Percentiles rank a stretch among this genome's conserved stretches.
Conservation (phyloP, 2,329 filamentous ascomycete species). For the Chalaropsis ovoidea region DNA sequence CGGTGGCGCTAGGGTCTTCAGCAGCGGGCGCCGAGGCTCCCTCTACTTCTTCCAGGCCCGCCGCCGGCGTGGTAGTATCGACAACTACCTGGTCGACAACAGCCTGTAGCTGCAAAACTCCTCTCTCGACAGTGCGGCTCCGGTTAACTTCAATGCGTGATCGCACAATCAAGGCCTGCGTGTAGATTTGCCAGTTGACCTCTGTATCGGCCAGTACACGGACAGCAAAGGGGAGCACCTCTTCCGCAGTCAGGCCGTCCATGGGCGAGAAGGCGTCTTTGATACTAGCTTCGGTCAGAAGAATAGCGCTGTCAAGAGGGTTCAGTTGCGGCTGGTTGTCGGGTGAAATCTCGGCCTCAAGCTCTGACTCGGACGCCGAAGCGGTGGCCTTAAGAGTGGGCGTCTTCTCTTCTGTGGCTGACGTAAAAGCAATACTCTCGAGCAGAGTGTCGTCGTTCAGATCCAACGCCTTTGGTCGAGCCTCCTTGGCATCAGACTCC, state of each 20-base stretch:
- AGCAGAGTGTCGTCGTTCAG: conserved; percentile 89
- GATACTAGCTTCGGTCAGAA: conserved; percentile 78
- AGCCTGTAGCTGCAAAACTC: conserved; percentile 84
- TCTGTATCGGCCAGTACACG: conserved; percentile 79
- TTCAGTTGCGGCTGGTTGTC: conserved; percentile 72
- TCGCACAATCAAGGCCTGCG: conserved; percentile 79
- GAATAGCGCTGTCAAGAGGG: conserved; percentile 78
- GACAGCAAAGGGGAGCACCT: conserved; percentile 82
- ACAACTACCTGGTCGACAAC: conserved; percentile 91
- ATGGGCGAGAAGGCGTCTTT: conserved; percentile 77
- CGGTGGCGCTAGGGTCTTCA: conserved; percentile 26
- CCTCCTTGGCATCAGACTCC: conserved; percentile 12
- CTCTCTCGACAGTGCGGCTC: conserved; percentile 78
- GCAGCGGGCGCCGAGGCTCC: not conserved
- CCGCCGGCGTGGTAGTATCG: conserved; percentile 49
- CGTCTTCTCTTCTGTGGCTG: conserved; percentile 28
- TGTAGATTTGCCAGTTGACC: conserved; percentile 97
- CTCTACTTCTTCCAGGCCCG: conserved; percentile 28
- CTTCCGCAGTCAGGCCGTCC: conserved; percentile 81
- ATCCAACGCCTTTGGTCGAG: conserved; percentile 57
- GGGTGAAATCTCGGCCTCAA: conserved; percentile 56
- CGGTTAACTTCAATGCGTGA: conserved; percentile 82
- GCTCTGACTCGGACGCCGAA: conserved; percentile 30
- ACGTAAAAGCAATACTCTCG: conserved; percentile 70
- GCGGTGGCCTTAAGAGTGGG: conserved; percentile 40